Conservation (phyloP, 345 rosid species). For the Ceriops zippeliana region DNA sequence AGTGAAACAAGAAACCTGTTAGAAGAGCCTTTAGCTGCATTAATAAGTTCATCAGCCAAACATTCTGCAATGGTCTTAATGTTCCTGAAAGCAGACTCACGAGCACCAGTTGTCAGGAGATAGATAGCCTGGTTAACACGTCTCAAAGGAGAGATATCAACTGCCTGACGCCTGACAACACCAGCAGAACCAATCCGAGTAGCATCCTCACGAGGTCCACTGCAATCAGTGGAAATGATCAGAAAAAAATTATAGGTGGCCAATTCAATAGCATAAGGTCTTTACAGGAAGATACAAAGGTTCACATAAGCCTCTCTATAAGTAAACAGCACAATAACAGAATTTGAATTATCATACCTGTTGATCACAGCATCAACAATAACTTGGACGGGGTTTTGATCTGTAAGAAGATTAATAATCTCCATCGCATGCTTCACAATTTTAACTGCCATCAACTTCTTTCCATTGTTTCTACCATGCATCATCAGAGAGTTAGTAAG, state of each 20-base stretch:
- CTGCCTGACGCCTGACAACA: constrained; percentile 24
- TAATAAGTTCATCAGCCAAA: constrained; percentile 23
- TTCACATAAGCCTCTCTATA: too few species aligned
- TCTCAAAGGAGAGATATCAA: constrained; percentile 19
- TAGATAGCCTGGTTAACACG: constrained; percentile 22
- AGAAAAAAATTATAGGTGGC: not conserved
- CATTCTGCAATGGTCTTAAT: constrained; percentile 26
- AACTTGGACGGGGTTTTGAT: constrained; percentile 18
- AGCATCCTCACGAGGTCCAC: constrained; percentile 23
- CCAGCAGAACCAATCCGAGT: constrained; percentile 23
- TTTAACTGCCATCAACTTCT: constrained; percentile 16
- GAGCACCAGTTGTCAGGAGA: constrained; percentile 19
- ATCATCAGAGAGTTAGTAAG: constrained; percentile 23
- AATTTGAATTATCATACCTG: constrained; percentile 2
- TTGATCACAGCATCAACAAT: constrained; percentile 23
- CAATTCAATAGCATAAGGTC: too few species aligned
- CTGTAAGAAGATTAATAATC: constrained; percentile 15
- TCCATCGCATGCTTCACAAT: constrained; percentile 22
- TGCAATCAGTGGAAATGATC: not conserved
- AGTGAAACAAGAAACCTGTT: constrained; percentile 3
- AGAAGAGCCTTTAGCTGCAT: constrained; percentile 19
- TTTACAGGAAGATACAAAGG: too few species aligned
- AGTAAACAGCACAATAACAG: not conserved
- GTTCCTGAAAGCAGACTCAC: constrained; percentile 22
- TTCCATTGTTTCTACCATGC: constrained; percentile 22